phyloP scores from a whole-genome alignment of 352 stramenopile species.

The Globisporangium rhizosaccharum region DNA sequence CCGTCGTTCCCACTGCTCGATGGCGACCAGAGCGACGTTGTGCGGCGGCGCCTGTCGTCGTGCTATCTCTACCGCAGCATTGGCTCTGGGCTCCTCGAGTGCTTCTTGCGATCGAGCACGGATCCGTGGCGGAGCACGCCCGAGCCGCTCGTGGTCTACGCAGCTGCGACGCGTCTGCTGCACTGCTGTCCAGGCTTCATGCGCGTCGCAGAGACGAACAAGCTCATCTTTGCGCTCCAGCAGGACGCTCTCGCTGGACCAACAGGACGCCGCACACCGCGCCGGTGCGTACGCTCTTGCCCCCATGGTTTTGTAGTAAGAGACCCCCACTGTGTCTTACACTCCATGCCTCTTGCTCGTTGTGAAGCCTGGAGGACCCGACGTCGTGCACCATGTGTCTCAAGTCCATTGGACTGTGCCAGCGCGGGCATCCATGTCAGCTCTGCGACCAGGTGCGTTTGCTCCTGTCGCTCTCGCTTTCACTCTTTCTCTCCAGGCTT shows the following conservation, averaged over 20 bases:
- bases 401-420: slow-evolving; percentile 12
- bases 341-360: not conserved
- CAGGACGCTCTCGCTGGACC: slow-evolving; percentile 5
- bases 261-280: not conserved
- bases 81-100: slow-evolving; percentile 17
- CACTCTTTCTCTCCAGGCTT: not conserved
- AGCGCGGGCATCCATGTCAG: slow-evolving; percentile 9
- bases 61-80: slow-evolving; percentile 17
- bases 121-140: slow-evolving; percentile 9
- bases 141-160: slow-evolving; percentile 7
- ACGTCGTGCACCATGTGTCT: slow-evolving; percentile 16
- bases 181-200: slow-evolving; percentile 16
- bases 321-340: not conserved
- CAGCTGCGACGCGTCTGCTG: slow-evolving; percentile 13
- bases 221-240: slow-evolving; percentile 17
- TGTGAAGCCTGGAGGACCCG: slow-evolving; percentile 4
- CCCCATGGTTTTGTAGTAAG: not conserved
- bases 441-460: slow-evolving; percentile 14
- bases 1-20: slow-evolving; percentile 10
- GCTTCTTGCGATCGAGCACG: slow-evolving; percentile 11
- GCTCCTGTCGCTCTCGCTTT: too few relatives aligned
- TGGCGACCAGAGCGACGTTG: slow-evolving; percentile 9
- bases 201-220: slow-evolving; percentile 18
- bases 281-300: not conserved
- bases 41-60: slow-evolving; percentile 12